Evolutionary conservation across 1,284 basidiomycete genomes (phyloP), one percentile per base, ranked within the genome.

Genomic region (Lentinus polychrous): DNA sequence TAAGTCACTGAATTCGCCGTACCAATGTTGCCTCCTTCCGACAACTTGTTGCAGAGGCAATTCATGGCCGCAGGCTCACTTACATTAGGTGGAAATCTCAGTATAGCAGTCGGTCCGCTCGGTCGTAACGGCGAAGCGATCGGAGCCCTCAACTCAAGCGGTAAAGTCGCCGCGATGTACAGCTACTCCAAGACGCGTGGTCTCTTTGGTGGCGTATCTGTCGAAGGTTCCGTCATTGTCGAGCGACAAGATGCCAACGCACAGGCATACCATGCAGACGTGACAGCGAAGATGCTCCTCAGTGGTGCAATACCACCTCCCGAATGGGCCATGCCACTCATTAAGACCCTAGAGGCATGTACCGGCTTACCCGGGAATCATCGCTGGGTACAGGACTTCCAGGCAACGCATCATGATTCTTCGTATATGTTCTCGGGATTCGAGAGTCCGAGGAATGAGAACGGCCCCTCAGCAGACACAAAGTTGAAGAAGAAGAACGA

Each of bases 31-130:
- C 63, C 44, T 40, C 23, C 11, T 42, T 39, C 43, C 20, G 44
- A 2, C 6, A 6, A 22, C n/a, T 2, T 24, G 8, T 20, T 67
- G 2, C 67, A 97, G 72, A 76, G 75, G 62, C 86, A 86, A 1
- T 99, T 99, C 69, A 99, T 98, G 95, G 79, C 91, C 11, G 87
- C 93, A 10, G 95, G 96, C 3, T 92, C 86, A 4, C 66, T 99
- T 40, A 96, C 91, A 10, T 71, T 98, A 5, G 94, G 93, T 22
- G 94, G 93, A n/a, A 95, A 95, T 63, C 73, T 94, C 65, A 92
- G 89, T 52, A 71, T 99, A 47, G 94, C 95, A 6, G 76, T 98
- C 0, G 95, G 96, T 1, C 95, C 95, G 1, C 70, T 99, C 0
- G 95, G 95, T 17, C 82, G 95, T 34, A 96, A 94, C 55, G 93